These are phyloP conservation scores for Pseudocercospora ulei DNA, from an alignment of 2,329 filamentous ascomycete species.

Conservation along the genomic window DNA sequence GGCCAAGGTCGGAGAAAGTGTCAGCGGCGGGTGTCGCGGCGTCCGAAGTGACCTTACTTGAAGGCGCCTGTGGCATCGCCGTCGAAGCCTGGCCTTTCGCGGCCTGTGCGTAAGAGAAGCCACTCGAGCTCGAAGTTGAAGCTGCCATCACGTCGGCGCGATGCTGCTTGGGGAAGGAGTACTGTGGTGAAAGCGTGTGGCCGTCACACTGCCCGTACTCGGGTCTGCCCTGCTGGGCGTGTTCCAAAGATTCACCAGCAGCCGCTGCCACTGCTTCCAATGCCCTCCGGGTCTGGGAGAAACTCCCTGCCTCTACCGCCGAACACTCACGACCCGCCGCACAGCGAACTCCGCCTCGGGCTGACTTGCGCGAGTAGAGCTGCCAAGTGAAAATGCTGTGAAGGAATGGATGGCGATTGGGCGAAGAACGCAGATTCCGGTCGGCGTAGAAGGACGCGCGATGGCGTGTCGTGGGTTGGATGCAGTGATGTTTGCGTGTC, in stretches of 20 bases:
- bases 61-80: conserved; percentile 38
- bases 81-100: conserved; percentile 63
- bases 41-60: conserved; percentile 41
- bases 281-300: conserved; percentile 12
- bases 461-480: neutral
- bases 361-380: neutral
- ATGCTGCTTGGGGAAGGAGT: conserved; percentile 10
- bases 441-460: conserved; percentile 1
- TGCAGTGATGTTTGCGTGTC: neutral
- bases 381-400: conserved; percentile 6
- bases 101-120: conserved; percentile 90
- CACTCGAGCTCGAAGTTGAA: conserved; percentile 27
- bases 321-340: conserved; percentile 7
- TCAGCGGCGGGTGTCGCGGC: conserved; percentile 38
- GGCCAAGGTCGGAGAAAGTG: conserved; percentile 31
- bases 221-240: conserved; percentile 25
- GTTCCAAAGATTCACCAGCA: conserved; percentile 24
- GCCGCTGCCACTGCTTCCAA: conserved; percentile 17
- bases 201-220: conserved; percentile 21
- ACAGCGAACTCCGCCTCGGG: conserved; percentile 1
- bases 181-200: conserved; percentile 9
- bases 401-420: conserved; percentile 6
- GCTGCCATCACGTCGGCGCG: conserved; percentile 25
- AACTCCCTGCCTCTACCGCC: conserved; percentile 16
- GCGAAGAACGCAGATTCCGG: conserved; percentile 2